These are phyloP conservation scores for Colletotrichum australisinense DNA, from an alignment of 2,329 filamentous ascomycete genomes.

Conservation along the genomic window DNA sequence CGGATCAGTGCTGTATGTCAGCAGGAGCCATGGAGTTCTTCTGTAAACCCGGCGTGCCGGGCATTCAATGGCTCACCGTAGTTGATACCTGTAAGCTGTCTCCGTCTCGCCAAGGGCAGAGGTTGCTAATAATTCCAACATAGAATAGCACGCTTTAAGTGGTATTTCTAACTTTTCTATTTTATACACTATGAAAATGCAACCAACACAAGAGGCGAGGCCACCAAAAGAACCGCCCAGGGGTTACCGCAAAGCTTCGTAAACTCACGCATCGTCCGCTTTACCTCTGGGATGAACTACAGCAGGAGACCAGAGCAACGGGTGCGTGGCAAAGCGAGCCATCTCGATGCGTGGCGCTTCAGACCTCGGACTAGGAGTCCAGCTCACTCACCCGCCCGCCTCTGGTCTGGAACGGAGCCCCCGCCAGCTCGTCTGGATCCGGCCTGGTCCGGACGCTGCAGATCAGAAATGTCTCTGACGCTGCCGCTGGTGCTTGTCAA, in stretches of 20 bases:
- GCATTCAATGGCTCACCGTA: neutral
- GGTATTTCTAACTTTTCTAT: neutral
- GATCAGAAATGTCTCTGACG: neutral
- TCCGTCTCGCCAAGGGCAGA: neutral
- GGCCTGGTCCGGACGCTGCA: constrained; percentile 1
- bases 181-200: neutral
- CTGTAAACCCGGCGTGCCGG: neutral
- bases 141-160: neutral
- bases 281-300: neutral
- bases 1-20: neutral
- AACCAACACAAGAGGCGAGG: too few relatives aligned
- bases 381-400: constrained; percentile 12
- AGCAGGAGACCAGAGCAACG: neutral
- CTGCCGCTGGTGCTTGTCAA: neutral
- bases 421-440: constrained; percentile 20
- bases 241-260: neutral
- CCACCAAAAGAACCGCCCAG: too few relatives aligned
- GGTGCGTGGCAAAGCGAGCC: constrained; percentile 7
- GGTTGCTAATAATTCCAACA: neutral
- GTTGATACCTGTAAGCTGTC: neutral
- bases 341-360: constrained; percentile 19
- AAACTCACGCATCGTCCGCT: too few relatives aligned
- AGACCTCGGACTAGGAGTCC: constrained; percentile 5
- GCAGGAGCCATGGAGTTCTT: neutral
- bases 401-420: constrained; percentile 11